Evolutionary conservation across 2,329 filamentous ascomycete genomes (phyloP), one percentile per base, ranked within the genome.

Genomic region (Aureobasidium mangrovei): DNA sequence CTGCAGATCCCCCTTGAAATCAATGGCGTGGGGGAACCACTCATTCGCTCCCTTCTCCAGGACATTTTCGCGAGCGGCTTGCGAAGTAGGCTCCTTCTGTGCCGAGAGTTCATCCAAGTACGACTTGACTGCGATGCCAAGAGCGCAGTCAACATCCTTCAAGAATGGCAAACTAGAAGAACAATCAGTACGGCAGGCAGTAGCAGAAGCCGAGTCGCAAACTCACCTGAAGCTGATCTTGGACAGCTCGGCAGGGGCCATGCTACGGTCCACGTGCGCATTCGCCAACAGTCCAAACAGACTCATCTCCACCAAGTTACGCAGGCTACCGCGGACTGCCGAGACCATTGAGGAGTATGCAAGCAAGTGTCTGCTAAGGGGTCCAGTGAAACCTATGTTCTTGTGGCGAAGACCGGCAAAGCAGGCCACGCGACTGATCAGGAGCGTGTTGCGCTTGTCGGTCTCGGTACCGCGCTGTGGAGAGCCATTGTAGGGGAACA

Each of bases 301-400:
- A 59, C 91, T 81, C 40, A 89, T 86, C 70, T 98, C 93, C 10
- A 93, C 74, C 35, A 97, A 72, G 67, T 95, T 90, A 45, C 93
- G 82, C 59, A 95, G 77, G 33, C 84, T 82, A 59, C 85, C 82
- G 38, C 91, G 85, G 27, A 96, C 84, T 39, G 87, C 82, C 2
- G 85, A 85, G 39, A 89, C 83, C 56, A 97, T 77, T 1, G 89
- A 91, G 57, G 89, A 86, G 74, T 91, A 98, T 28, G 83, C 84
- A 40, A 98, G 77, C 51, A 96, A 77, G 61, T 91, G 90, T 69
- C 93, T 85, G 75, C 90, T 95, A 1, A 98, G 78, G 1, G 93
- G 91, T 0, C 93, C 93, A 2, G 91, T 96, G 70, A 96, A 98
- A 31, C 93, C 93, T 61, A 91, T 91, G 3, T 80, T 78, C 62